Evolutionary conservation across 805 yeast genomes (phyloP).

Genomic region (Candida koratica): DNA sequence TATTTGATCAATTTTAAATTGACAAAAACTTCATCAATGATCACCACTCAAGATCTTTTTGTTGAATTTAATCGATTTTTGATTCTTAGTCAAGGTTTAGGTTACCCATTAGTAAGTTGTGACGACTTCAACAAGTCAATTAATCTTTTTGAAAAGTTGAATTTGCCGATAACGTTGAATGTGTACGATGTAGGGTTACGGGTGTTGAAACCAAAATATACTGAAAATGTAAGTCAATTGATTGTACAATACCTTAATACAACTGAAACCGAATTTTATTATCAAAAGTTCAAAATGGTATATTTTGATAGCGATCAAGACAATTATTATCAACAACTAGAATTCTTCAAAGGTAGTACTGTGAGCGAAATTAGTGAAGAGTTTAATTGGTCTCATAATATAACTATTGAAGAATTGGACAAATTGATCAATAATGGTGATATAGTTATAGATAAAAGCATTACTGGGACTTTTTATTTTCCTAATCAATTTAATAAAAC

Average conservation of each 20-base stretch:
- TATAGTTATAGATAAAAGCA: constrained; percentile 63
- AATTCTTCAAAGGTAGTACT: constrained; percentile 31
- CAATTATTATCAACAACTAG: constrained; percentile 16
- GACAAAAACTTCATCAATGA: constrained; percentile 32
- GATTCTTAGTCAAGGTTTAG: constrained; percentile 39
- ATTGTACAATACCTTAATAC: constrained; percentile 22
- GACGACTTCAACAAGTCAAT: constrained; percentile 62
- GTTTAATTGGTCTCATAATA: constrained; percentile 63
- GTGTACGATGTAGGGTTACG: constrained; percentile 33
- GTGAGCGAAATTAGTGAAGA: constrained; percentile 41
- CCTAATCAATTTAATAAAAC: constrained; percentile 32
- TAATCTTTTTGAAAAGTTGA: constrained; percentile 49
- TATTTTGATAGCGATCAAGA: constrained; percentile 17
- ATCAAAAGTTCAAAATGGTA: constrained; percentile 21
- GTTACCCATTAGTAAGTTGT: constrained; percentile 66
- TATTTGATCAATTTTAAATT: constrained; percentile 43
- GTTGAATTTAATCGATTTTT: constrained; percentile 39
- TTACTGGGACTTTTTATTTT: constrained; percentile 63
- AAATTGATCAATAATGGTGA: constrained; percentile 54
- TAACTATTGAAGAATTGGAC: constrained; percentile 62
- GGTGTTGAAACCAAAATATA: constrained; percentile 27
- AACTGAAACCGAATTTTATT: constrained; percentile 22
- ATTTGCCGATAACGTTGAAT: constrained; percentile 50
- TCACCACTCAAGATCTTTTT: constrained; percentile 39
- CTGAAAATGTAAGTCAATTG: constrained; percentile 22